Evolutionary conservation across 768 basidiomycete species (phyloP), one percentile per base, ranked within the genome.

Genomic region (Trametopsis cervina): DNA sequence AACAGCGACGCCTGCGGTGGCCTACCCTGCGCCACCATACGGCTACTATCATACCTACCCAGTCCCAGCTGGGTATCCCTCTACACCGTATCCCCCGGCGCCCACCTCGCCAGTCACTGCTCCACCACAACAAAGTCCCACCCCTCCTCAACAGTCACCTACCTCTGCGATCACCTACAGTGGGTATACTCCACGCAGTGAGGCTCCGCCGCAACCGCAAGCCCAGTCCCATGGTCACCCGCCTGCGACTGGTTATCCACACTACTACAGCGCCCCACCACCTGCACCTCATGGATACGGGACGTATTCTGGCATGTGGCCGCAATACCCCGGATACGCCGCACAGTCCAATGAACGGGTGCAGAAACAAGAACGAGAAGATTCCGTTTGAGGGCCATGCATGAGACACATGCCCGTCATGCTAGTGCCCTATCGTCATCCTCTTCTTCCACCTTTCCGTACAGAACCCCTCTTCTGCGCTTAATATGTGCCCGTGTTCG

Each of bases 121-220:
- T 15, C 49, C 50, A 4, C 37, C 40, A 3, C 44, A 3, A 4
- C 49, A 54, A 23, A 51, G 39, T 7, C 53, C 53, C 9, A 51
- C 53, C 2, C 53, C 53, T 2, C 53, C 53, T 18, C 49, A 44
- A 35, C 49, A 46, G 29, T 9, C 48, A n/a, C 22, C 46, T 37
- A 15, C 40, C 11, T 12, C 46, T 2, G 26, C 49, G 18, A 46
- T 54, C 21, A 11, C 50, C 2, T 54, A 54, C 27, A 37, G 49
- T 3, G 21, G 36, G 4, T 54, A 51, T 35, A 24, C 27, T 11
- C 17, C 45, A 2, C 46, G 47, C 11, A 11, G 46, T 7, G n/a
- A 36, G 24, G 29, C 26, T 18, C 35, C 23, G 17, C 9, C 39
- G 18, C 33, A 20, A 15, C 11, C 37, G 13, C 40, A 47, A n/a